phyloP scores from a whole-genome alignment of 129 eudicot species.

The Helichrysum umbraculigerum region DNA sequence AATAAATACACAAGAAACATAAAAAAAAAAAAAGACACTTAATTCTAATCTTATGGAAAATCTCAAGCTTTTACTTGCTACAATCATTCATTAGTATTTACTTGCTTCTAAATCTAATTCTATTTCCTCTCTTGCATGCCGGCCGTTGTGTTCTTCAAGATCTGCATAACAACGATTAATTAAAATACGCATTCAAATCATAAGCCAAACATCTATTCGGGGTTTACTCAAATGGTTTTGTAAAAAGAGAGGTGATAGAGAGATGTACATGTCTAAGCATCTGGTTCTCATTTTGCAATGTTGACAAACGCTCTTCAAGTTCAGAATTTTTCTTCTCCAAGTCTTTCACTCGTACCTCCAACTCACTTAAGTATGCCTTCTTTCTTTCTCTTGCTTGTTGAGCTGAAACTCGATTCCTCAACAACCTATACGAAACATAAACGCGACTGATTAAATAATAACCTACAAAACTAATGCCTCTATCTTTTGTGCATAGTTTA shows the following conservation, averaged over 20 bases:
- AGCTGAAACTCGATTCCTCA: constrained; percentile 96
- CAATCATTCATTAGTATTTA: constrained; percentile 1
- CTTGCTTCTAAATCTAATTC: constrained; percentile 35
- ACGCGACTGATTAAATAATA: not conserved
- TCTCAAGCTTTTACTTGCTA: constrained; percentile 17
- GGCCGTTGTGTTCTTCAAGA: constrained; percentile 80
- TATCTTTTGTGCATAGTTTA: not conserved
- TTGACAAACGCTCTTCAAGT: constrained; percentile 87
- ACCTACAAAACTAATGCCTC: not conserved
- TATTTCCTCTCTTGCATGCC: constrained; percentile 64
- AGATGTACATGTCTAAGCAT: constrained; percentile 91
- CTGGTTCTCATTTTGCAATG: constrained; percentile 91
- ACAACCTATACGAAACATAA: constrained; percentile 46
- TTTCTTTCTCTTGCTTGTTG: constrained; percentile 99
- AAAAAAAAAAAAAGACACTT: not conserved
- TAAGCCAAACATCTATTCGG: not conserved
- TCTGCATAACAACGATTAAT: constrained; percentile 41
- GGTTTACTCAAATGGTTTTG: not conserved
- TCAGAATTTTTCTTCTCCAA: constrained; percentile 90
- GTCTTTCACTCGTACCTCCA: constrained; percentile 83
- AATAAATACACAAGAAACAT: constrained; percentile 21
- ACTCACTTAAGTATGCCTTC: constrained; percentile 78
- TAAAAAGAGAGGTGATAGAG: not conserved
- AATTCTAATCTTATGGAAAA: constrained; percentile 17
- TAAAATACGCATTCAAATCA: not conserved